Evolutionary conservation across 73 alveolate species (phyloP).

Genomic region (Stentor coeruleus): DNA sequence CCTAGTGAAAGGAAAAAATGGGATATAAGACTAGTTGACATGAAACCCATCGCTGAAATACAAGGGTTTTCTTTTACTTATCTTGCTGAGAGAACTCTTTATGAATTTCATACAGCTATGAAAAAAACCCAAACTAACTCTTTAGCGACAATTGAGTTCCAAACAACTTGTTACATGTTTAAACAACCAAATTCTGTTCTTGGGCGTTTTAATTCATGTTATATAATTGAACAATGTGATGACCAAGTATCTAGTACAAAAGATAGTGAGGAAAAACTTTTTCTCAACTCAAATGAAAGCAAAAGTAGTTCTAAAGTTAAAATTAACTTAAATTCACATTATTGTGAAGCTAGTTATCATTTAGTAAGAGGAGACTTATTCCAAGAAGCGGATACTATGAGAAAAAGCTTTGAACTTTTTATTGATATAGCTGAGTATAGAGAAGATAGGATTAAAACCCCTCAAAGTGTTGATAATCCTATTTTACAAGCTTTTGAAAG

Average conservation of each 20-base stretch:
- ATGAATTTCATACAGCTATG: neutral
- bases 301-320: neutral
- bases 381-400: neutral
- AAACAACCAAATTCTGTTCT: neutral
- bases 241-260: neutral
- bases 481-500: neutral
- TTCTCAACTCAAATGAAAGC: neutral
- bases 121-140: neutral
- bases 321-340: neutral
- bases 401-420: neutral
- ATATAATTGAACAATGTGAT: neutral
- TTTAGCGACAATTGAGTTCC: neutral
- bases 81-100: neutral
- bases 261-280: neutral
- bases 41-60: neutral
- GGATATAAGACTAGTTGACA: neutral
- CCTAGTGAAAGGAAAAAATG: constrained; percentile 19
- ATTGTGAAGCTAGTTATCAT: neutral
- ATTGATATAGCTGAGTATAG: neutral
- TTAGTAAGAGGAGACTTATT: constrained; percentile 2
- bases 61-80: neutral
- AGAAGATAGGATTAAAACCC: neutral
- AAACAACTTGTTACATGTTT: neutral
- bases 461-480: neutral
- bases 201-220: neutral